Conservation (phyloP, 495 filamentous ascomycete genomes). For the Penicillium cinerascens region DNA sequence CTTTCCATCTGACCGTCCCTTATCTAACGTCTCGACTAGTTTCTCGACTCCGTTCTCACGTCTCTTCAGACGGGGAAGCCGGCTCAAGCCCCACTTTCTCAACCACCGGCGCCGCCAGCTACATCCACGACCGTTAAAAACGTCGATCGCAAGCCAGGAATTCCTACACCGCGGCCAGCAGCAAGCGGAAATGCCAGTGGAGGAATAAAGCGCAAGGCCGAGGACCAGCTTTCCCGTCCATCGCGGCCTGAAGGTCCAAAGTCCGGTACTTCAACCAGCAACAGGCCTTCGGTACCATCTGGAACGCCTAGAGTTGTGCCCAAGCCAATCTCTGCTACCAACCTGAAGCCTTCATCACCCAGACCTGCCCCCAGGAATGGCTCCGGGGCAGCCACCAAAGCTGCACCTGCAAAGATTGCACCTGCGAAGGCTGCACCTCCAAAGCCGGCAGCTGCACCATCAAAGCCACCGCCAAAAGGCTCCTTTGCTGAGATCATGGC, state of each 20-base stretch:
- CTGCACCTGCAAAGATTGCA: conserved; percentile 7
- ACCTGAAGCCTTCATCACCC: conserved; percentile 3
- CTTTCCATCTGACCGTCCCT: background rate
- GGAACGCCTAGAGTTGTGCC: conserved; percentile 8
- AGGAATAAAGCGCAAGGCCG: conserved; percentile 45
- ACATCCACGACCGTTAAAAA: conserved; percentile 27
- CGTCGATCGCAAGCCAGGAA: conserved; percentile 22
- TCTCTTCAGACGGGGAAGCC: conserved; percentile 49
- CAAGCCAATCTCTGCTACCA: conserved; percentile 17
- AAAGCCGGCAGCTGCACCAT: conserved; percentile 7
- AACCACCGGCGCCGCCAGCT: conserved; percentile 26
- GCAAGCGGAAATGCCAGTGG: conserved; percentile 18
- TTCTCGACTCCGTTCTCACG: conserved; percentile 56
- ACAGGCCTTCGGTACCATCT: conserved; percentile 11
- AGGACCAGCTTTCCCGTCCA: conserved; percentile 34
- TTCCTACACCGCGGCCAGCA: background rate
- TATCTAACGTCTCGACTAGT: conserved; percentile 37
- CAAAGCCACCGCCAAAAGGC: conserved; percentile 40
- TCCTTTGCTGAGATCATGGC: conserved; percentile 44
- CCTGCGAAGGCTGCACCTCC: conserved; percentile 5
- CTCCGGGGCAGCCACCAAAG: conserved; percentile 17
- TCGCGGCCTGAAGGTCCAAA: conserved; percentile 23
- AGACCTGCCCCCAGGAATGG: conserved; percentile 21
- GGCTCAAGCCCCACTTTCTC: conserved; percentile 27
- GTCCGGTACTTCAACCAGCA: conserved; percentile 8